Base-by-base conservation (phyloP, 148 eudicot species). In the Vaccinium darrowii region DNA sequence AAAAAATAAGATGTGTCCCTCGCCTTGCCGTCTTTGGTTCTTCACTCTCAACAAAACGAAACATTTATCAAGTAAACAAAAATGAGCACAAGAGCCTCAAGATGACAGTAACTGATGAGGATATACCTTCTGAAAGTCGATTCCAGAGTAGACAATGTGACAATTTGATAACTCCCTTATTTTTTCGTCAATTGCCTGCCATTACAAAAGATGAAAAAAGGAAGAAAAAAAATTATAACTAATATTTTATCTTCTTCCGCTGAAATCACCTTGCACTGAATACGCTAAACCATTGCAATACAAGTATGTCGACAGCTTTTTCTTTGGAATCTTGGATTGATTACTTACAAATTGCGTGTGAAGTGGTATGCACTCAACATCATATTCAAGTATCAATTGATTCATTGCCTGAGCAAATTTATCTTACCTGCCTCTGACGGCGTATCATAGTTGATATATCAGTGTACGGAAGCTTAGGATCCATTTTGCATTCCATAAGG, bases 381-480 rank as follows among this genome's bases (percentile, higher is more conserved):
- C 69, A 72, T 6, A 33, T 30, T 79, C 81, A 10, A 30, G 30
- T 14, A 79, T 79, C 49, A 53, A 36, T 53, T 49, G 81, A 79
- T 54, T 43, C 65, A 30, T 78, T 75, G 78, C 30, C 54, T 49
- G 78, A 63, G 13, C 69, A 63, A 53, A 23, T 25, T 43, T 84
- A 77, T 82, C 67, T 85, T 84, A 95, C 99, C 96, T 91, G 94
- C 89, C 98, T 95, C 87, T 97, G 99, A 77, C 94, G 91, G 81
- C 92, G 95, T 86, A 97, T 92, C 99, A 97, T 95, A 65, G 91
- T 93, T 77, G 99, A 97, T 81, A 97, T 89, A 93, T 97, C 93
- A 78, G 99, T 97, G 87, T 95, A 97, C 47, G 99, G 99, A 91
- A 97, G 98, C 89, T 95, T 97, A 14, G 99, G 99, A 86, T 97